Evolutionary conservation across 2,329 filamentous ascomycete species (phyloP), one percentile per base, ranked within the genome.

Genomic region (Coniosporium uncinatum): DNA sequence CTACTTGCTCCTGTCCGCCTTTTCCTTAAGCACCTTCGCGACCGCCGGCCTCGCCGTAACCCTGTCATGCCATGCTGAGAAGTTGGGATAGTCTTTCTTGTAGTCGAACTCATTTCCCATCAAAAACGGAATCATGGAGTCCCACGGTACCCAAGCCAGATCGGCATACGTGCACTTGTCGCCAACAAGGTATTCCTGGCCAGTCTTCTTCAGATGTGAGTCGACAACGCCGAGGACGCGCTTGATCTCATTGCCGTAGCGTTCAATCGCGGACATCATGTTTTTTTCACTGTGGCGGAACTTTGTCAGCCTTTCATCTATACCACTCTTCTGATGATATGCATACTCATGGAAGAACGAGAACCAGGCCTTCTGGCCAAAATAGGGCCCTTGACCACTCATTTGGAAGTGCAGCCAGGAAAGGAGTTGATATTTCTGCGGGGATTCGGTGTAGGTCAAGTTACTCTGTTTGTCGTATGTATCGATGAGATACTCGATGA

Each of bases 161-260:
- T 70, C 67, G 2, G 59, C 65, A 49, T 62, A 68, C 3, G 58
- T 64, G 46, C 47, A 56, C 46, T 68, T 71, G 46, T 67, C 56
- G 4, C 62, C 66, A 4, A 72, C 64, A 4, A 73, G 56, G 16
- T 46, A 46, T 11, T 19, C 33, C 33, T 35, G 14, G 17, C 45
- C 37, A 13, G 51, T 52, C 5, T 49, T 48, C 34, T 54, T 51
- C 4, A 75, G 53, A 38, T 62, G 56, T 3, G 42, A 48, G 5
- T 77, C 66, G 19, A 78, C 45, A 2, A 76, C 71, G 2, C 56
- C 53, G 3, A 63, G 58, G 2, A 76, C 62, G 5, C 73, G 63
- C 14, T 59, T 55, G n/a, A 70, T 58, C 52, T 77, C 70, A 6
- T 66, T 61, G 13, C 48, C 47, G 53, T 76, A 78, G 5, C 72